Percentiles rank a stretch among this genome's conserved stretches.
phyloP scores from a whole-genome alignment of 768 basidiomycete species.

The Mycena rebaudengoi region DNA sequence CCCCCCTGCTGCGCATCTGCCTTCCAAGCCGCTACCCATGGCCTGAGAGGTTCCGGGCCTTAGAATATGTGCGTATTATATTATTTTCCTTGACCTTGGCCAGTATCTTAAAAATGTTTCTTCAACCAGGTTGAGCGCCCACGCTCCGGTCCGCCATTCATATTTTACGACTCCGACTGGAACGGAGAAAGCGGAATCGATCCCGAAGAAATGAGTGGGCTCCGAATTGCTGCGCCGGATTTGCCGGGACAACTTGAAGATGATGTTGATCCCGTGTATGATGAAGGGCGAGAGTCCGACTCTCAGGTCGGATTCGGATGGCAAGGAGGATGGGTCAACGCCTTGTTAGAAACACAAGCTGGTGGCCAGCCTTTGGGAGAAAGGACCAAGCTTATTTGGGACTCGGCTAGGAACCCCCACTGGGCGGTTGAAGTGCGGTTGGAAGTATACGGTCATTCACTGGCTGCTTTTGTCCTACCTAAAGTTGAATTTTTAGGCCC shows the following conservation, averaged over 20 bases:
- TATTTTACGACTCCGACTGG: background rate
- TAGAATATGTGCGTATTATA: background rate
- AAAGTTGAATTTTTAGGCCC: background rate
- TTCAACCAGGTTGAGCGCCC: background rate
- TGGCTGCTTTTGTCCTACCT: background rate
- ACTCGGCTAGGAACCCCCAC: background rate
- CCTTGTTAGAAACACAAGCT: slow-evolving; percentile 1
- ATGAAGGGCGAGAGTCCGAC: background rate
- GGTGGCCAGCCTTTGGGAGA: background rate
- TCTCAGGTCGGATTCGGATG: background rate
- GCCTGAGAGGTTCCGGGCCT: background rate
- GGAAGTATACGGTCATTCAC: background rate
- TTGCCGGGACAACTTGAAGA: background rate
- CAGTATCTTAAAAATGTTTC: background rate
- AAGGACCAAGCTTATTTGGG: slow-evolving; percentile 6
- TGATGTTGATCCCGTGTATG: background rate
- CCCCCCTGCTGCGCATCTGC: background rate
- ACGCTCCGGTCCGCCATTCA: slow-evolving; percentile 3
- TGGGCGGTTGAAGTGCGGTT: slow-evolving; percentile 6
- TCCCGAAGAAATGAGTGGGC: background rate
- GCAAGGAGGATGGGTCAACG: slow-evolving; percentile 4
- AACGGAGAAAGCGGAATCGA: background rate
- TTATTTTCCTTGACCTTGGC: background rate
- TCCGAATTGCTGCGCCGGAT: background rate
- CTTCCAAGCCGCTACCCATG: background rate